Evolutionary conservation across 805 yeast species (phyloP).

Genomic region (Yarrowia yakushimensis): DNA sequence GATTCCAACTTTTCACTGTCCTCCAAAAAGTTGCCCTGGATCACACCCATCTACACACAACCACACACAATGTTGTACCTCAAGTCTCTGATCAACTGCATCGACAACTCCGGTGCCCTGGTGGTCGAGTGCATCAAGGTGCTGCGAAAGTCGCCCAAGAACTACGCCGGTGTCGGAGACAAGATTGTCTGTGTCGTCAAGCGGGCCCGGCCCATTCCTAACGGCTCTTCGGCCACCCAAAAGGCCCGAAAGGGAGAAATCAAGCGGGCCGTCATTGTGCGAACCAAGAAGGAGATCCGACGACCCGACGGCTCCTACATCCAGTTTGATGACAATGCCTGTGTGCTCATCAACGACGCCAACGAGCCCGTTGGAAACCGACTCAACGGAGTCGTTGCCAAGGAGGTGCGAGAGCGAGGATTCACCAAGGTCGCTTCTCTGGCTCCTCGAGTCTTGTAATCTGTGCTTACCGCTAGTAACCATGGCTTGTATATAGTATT

Average conservation of each 20-base stretch:
- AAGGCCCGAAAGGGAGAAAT: slow-evolving; percentile 94
- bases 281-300: slow-evolving; percentile 75
- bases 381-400: slow-evolving; percentile 84
- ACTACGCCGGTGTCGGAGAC: slow-evolving; percentile 73
- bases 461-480: slow-evolving; percentile 8
- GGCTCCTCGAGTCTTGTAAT: slow-evolving; percentile 76
- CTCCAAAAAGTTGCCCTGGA: too few species aligned
- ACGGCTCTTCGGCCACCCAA: slow-evolving; percentile 63
- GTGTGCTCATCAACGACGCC: slow-evolving; percentile 88
- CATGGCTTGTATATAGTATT: slow-evolving; percentile 25
- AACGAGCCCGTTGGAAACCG: slow-evolving; percentile 95
- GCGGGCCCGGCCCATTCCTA: slow-evolving; percentile 76
- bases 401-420: slow-evolving; percentile 78
- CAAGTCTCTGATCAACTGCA: slow-evolving; percentile 81
- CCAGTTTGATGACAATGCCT: slow-evolving; percentile 93
- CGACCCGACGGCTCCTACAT: slow-evolving; percentile 86
- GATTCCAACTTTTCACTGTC: neutral
- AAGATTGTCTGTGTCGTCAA: slow-evolving; percentile 91
- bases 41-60: neutral
- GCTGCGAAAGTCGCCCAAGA: slow-evolving; percentile 78
- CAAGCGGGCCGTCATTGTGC: slow-evolving; percentile 89
- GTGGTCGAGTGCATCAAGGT: slow-evolving; percentile 95
- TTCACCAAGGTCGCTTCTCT: slow-evolving; percentile 81
- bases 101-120: slow-evolving; percentile 94
- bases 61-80: slow-evolving; percentile 67